A percentile compares a stretch with the other conserved stretches of the same genome.
phyloP scores from a whole-genome alignment of 2,329 filamentous ascomycete species.

The Huntiella moniliformis region DNA sequence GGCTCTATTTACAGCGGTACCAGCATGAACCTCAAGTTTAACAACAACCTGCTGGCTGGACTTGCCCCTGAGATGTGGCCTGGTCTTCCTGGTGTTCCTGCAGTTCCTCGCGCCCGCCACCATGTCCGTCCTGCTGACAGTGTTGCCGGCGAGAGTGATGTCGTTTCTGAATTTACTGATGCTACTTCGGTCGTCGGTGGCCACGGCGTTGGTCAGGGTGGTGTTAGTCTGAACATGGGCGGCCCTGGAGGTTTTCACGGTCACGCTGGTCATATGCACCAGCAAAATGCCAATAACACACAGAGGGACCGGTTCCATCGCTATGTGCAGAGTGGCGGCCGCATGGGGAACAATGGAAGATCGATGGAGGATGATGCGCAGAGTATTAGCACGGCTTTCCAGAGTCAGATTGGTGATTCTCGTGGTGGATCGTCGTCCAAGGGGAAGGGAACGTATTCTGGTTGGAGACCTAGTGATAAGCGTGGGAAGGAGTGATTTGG shows the following conservation, averaged over 20 bases:
- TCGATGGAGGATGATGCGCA: conserved; percentile 81
- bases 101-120: conserved; percentile 45
- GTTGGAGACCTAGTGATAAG: conserved; percentile 3
- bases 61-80: conserved; percentile 85
- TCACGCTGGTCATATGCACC: conserved; percentile 1
- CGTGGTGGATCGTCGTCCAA: conserved; percentile 15
- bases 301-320: conserved; percentile 67
- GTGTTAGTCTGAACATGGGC: conserved; percentile 10
- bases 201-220: conserved; percentile 56
- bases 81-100: conserved; percentile 46
- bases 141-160: conserved; percentile 78
- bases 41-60: conserved; percentile 73
- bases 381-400: conserved; percentile 90
- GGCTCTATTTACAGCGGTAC: conserved; percentile 77
- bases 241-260: not conserved
- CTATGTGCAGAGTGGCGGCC: conserved; percentile 74
- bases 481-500: conserved; percentile 7
- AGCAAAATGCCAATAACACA: conserved; percentile 5
- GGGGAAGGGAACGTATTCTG: not conserved
- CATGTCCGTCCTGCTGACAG: conserved; percentile 54
- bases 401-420: conserved; percentile 62
- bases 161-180: conserved; percentile 79
- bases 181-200: conserved; percentile 61
- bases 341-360: conserved; percentile 45
- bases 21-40: conserved; percentile 64